phyloP scores from a whole-genome alignment of 129 eudicot genomes.

The Erigeron canadensis region DNA sequence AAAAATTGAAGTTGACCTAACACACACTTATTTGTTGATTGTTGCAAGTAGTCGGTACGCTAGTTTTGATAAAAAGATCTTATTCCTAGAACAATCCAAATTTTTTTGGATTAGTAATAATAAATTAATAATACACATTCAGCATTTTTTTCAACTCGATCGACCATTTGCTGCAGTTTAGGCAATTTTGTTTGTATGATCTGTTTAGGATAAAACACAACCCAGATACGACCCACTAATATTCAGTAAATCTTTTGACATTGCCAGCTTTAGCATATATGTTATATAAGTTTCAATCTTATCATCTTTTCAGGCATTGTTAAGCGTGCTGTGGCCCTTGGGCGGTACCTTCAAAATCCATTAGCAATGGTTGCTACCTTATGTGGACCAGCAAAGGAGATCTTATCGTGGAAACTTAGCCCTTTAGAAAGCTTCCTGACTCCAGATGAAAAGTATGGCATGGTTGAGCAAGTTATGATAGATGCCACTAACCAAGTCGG shows the following conservation, averaged over 20 bases:
- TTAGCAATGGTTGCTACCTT: constrained; percentile 90
- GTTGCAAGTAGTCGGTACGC: neutral
- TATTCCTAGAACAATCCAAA: neutral
- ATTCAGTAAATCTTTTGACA: neutral
- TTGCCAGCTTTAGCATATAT: neutral
- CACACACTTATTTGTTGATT: neutral
- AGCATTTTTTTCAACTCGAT: neutral
- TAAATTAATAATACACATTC: no score
- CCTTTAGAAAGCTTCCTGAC: constrained; percentile 77
- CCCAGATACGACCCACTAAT: neutral
- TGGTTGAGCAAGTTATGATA: constrained; percentile 96
- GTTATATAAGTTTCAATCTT: neutral
- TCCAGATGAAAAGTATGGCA: constrained; percentile 88
- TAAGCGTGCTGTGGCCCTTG: constrained; percentile 92
- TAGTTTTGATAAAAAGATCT: neutral
- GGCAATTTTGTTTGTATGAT: neutral
- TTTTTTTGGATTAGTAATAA: neutral
- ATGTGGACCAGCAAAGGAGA: constrained; percentile 87
- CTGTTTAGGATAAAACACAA: neutral
- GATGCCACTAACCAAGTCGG: constrained; percentile 96
- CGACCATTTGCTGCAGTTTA: neutral
- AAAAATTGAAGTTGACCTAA: neutral
- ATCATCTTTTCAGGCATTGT: constrained; percentile 57
- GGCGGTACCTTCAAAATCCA: constrained; percentile 92
- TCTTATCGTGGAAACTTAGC: constrained; percentile 84